Base-by-base conservation (phyloP, 176 grass and related monocot genomes). In the Pharus latifolius region DNA sequence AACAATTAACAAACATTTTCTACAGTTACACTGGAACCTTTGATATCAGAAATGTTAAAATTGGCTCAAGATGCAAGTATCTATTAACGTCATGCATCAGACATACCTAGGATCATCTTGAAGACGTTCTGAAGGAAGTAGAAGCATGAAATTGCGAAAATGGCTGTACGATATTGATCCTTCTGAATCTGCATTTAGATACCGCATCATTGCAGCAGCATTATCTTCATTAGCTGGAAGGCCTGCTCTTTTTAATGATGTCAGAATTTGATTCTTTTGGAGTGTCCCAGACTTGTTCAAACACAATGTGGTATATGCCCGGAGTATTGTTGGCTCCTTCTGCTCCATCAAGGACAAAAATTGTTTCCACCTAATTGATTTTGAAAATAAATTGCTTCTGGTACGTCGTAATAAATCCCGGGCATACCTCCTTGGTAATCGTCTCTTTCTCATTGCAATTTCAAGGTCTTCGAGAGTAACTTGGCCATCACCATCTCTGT, bases 71-170 rank as follows among this genome's bases (percentile, higher is more conserved):
- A 56, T 57, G 66, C 37, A 73, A 46, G 28, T 47, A 70, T 70
- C 45, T 54, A 63, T 1, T 37, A 70, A 54, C 16, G 9, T 30
- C 19, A 25, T 40, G 40, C 8, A 56, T 54, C 8, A 62, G 24
- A 49, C 85, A 75, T 85, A 98, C 95, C 90, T 77, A 67, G 90
- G 95, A 85, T 98, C 95, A 63, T 98, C 90, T 73, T 98, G 90
- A 65, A 98, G 95, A 32, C 90, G 82, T 48, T 98, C 81, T 68
- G 90, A 91, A 65, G 95, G 95, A 86, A 98, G 88, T 49, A 98
- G 87, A 45, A 98, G 75, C 90, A 98, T 98, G 78, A 98, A 98
- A 69, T 92, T 98, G 50, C 95, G 87, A 60, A 98, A 98, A 85
- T 98, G 90, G 11, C 95, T 83, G 28, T 98, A 93, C 29, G 95